These are phyloP conservation scores for Bacidia rubella DNA, from an alignment of 495 filamentous ascomycete genomes.

Conservation along the genomic window DNA sequence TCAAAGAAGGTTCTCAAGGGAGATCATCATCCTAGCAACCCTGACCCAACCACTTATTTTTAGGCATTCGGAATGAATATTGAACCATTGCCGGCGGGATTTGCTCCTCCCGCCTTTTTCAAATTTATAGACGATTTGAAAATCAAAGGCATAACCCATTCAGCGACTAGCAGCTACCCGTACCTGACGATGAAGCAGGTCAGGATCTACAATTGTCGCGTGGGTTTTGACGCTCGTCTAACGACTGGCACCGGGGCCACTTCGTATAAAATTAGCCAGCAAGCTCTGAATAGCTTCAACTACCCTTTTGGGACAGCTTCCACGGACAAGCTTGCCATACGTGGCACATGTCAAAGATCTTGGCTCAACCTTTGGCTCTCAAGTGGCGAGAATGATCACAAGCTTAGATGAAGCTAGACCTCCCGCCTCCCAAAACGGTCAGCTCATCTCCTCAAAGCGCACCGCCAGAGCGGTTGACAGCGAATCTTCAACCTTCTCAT, in stretches of 20 bases:
- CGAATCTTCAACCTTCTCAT: not conserved
- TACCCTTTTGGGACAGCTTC: slow-evolving; percentile 17
- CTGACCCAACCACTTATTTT: not conserved
- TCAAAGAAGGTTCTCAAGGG: not conserved
- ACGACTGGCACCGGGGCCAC: not conserved
- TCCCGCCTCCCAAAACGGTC: not conserved
- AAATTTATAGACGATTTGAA: not conserved
- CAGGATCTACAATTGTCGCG: no score
- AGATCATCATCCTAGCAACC: not conserved
- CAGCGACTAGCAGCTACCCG: not conserved
- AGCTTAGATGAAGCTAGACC: slow-evolving; percentile 1
- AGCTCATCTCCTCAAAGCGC: not conserved
- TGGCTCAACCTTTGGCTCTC: not conserved
- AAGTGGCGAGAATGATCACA: not conserved
- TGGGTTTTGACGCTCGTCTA: not conserved
- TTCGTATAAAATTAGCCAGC: not conserved
- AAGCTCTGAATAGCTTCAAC: not conserved
- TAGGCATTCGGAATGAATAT: not conserved
- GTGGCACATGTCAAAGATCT: slow-evolving; percentile 33
- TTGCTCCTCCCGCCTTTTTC: not conserved
- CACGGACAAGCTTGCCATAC: slow-evolving; percentile 43
- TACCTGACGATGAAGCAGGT: not conserved
- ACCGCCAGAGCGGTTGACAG: not conserved
- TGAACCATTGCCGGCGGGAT: not conserved
- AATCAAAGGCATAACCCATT: no score